Conservation (phyloP, 2,329 filamentous ascomycete species). For the Monosporascus sp. region DNA sequence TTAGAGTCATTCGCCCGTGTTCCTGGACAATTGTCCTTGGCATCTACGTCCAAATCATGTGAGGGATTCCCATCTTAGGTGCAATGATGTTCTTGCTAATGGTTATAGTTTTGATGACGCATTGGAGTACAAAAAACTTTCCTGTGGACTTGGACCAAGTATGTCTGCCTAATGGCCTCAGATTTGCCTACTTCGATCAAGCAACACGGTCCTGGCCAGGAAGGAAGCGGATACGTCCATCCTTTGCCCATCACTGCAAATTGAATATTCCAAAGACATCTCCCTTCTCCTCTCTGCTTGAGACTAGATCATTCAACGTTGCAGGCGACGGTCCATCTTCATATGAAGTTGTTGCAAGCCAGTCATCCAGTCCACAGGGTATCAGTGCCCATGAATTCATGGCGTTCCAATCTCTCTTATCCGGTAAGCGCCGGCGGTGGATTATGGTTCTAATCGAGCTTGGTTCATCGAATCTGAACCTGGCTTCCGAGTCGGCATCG, state of each 20-base stretch:
- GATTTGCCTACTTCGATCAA: conserved; percentile 42
- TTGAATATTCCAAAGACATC: conserved; percentile 31
- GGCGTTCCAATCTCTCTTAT: conserved; percentile 42
- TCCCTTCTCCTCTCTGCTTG: conserved; percentile 27
- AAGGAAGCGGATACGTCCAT: conserved; percentile 23
- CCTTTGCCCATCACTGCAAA: conserved; percentile 39
- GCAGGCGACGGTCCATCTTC: conserved; percentile 41
- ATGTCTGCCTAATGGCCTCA: conserved; percentile 39
- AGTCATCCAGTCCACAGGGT: conserved; percentile 39
- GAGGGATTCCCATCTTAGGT: conserved; percentile 10
- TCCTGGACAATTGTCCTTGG: conserved; percentile 11
- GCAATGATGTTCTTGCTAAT: conserved; percentile 4
- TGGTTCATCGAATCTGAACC: conserved; percentile 50
- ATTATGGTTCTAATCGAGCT: conserved; percentile 42
- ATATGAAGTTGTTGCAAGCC: conserved; percentile 45
- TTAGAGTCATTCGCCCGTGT: conserved; percentile 4
- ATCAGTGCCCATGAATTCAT: conserved; percentile 47
- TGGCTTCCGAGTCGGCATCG: conserved; percentile 47
- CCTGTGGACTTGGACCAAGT: conserved; percentile 36
- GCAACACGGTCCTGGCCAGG: conserved; percentile 32
- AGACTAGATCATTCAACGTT: conserved; percentile 19
- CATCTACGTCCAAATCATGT: conserved; percentile 9
- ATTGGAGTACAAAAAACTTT: conserved; percentile 38
- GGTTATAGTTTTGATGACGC: conserved; percentile 31
- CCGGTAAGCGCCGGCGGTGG: conserved; percentile 45